A percentile compares a stretch with the other conserved stretches of the same genome.
Conservation (phyloP, 176 grass and related monocot genomes). For the Rhynchospora pubera region DNA sequence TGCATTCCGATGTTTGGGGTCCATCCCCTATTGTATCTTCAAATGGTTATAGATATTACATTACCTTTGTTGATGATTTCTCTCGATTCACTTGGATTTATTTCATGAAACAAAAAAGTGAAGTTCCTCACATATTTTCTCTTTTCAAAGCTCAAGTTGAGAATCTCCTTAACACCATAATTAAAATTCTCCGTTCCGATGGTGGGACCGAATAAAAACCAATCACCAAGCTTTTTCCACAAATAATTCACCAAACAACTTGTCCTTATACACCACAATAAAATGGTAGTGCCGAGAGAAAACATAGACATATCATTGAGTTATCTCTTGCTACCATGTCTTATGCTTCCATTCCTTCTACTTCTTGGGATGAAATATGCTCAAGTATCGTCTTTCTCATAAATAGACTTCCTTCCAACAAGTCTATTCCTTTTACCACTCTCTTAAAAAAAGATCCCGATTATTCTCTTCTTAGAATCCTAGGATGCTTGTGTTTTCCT, state of each 20-base stretch:
- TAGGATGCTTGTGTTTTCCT: neutral
- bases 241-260: neutral
- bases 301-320: neutral
- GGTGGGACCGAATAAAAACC: neutral
- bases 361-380: neutral
- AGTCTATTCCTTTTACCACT: neutral
- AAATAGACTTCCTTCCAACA: neutral
- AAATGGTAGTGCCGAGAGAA: neutral
- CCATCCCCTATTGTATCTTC: no score
- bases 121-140: no score
- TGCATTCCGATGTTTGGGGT: no score
- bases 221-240: neutral
- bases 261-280: neutral
- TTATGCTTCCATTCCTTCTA: neutral
- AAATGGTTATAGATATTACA: no score
- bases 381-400: neutral
- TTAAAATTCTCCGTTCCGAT: neutral
- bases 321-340: neutral
- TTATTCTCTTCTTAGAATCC: neutral
- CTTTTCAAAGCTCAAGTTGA: no score
- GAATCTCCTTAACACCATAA: no score
- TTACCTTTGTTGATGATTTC: no score
- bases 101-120: no score
- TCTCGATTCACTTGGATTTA: no score
- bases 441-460: neutral